Evolutionary conservation across 257 asterid genomes (phyloP).

Genomic region (Solanum clarkiae): DNA sequence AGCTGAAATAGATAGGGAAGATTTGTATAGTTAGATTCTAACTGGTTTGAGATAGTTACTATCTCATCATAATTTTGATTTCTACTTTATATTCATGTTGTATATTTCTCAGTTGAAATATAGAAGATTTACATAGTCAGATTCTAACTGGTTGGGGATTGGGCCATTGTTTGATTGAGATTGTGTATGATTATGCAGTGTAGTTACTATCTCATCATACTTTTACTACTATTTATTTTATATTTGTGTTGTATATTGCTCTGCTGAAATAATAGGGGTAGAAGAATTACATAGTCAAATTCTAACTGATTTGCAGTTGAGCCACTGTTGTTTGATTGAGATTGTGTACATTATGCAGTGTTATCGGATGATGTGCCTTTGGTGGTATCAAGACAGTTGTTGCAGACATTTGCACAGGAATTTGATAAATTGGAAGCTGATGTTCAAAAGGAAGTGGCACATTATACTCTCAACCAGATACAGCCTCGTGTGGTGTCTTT

Average conservation of each 20-base stretch:
- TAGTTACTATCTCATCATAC: neutral
- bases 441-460: slow-evolving; percentile 85
- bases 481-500: slow-evolving; percentile 93
- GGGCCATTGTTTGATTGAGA: neutral
- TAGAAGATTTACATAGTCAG: neutral
- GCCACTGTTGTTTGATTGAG: neutral
- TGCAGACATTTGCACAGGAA: slow-evolving; percentile 91
- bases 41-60: neutral
- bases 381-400: slow-evolving; percentile 90
- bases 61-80: neutral
- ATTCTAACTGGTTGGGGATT: neutral
- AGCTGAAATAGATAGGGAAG: neutral
- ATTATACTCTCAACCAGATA: slow-evolving; percentile 82
- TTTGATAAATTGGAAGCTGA: slow-evolving; percentile 75
- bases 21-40: neutral
- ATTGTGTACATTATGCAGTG: slow-evolving; percentile 25
- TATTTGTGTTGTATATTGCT: neutral
- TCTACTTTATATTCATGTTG: neutral
- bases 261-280: neutral
- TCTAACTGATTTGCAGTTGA: neutral
- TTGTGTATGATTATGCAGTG: neutral
- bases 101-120: neutral
- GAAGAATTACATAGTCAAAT: neutral
- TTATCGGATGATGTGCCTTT: slow-evolving; percentile 87
- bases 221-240: neutral